Base-by-base conservation (phyloP, 768 basidiomycete genomes). In the Macrolepiota dolichaula region DNA sequence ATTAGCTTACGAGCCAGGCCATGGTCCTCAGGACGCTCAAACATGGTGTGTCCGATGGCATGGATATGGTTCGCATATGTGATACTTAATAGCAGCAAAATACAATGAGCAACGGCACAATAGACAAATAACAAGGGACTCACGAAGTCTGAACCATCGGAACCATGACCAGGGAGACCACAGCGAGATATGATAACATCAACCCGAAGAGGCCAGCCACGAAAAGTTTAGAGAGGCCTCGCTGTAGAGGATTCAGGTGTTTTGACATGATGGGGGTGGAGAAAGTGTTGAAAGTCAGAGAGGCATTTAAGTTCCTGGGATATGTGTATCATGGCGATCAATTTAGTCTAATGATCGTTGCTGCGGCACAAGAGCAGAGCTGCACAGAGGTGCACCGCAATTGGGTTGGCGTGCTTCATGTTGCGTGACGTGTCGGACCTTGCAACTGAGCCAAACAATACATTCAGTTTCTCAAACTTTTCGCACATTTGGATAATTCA, bases 91-190 rank as follows among this genome's bases (percentile, higher is more conserved):
- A 51, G 11, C 15, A 27, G 29, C 24, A 44, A 22, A 6, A n/a
- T 11, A 9, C 40, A 38, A 49, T 56, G 50, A 63, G 53, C 49
- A 40, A 32, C 58, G 17, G 57, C n/a, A 19, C 55, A 24, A 63
- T 38, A 15, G n/a, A 25, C 9, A 27, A 11, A 6, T 12, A 17
- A 19, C 52, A 38, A n/a, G 2, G 29, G 29, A 62, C 74, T 57
- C 59, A 77, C 77, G 73, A 71, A 13, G 75, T 76, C 62, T 79
- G 77, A 4, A 75, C 70, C 59, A 76, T 63, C 1, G 77, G 77
- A 25, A 73, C 72, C 76, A 78, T 71, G 7, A 74, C 69, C 38
- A 77, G 64, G 4, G 72, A 32, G 9, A 78, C 72, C 0, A 65
- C 64, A 2, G 68, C 24, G 42, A 64, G 61, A 52, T 73, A 73